Evolutionary conservation across 2,329 filamentous ascomycete species (phyloP).

Genomic region (Alternaria sp.): DNA sequence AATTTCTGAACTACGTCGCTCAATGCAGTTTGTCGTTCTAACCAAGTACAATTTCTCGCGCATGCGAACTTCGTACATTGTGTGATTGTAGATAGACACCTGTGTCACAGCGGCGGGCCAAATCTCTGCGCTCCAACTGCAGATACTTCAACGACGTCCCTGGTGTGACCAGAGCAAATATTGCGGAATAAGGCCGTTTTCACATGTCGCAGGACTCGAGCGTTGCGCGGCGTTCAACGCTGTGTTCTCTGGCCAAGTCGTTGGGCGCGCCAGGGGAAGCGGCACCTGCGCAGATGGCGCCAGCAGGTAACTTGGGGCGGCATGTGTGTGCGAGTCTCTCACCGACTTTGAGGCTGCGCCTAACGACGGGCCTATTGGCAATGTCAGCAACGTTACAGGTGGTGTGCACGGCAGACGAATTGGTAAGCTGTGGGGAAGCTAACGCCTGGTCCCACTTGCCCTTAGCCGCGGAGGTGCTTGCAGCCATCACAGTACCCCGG

Average conservation of each 20-base stretch:
- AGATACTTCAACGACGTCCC: background rate
- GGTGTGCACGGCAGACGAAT: background rate
- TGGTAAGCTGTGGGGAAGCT: slow-evolving; percentile 9
- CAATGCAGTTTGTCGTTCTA: background rate
- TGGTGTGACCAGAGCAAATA: background rate
- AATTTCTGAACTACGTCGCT: background rate
- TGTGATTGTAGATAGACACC: background rate
- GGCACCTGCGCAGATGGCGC: background rate
- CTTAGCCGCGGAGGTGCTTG: background rate
- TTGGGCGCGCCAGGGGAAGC: background rate
- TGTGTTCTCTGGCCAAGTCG: background rate
- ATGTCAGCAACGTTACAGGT: slow-evolving; percentile 2
- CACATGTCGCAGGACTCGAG: background rate
- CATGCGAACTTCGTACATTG: background rate
- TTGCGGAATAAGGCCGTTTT: background rate
- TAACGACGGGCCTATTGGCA: background rate
- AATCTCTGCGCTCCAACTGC: background rate
- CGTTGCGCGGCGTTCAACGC: background rate
- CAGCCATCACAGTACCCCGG: background rate
- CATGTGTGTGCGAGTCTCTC: slow-evolving; percentile 3
- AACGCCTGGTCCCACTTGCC: background rate
- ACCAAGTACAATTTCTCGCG: background rate
- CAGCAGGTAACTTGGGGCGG: background rate
- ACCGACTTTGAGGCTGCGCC: background rate
- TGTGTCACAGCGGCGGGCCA: background rate